phyloP scores from a whole-genome alignment of 75 land plant species.

The Pinus taeda region DNA sequence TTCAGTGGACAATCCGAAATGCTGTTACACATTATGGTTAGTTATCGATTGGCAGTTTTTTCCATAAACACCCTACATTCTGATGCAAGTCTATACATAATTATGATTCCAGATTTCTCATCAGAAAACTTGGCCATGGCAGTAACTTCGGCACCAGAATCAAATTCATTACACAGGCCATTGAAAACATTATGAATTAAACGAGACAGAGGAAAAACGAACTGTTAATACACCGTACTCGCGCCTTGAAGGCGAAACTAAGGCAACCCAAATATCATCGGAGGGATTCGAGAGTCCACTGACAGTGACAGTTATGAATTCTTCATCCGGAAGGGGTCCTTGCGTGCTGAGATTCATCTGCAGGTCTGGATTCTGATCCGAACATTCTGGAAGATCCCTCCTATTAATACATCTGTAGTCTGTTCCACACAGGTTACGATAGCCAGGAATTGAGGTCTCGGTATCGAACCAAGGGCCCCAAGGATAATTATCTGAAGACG shows the following conservation, averaged over 20 bases:
- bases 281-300: constrained; percentile 51
- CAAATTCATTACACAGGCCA: too few species aligned
- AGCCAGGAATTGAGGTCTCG: background rate
- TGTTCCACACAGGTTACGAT: background rate
- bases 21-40: constrained; percentile 21
- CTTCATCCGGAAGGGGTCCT: constrained; percentile 45
- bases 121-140: too few species aligned
- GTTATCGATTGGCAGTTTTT: too few species aligned
- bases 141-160: too few species aligned
- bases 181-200: too few species aligned
- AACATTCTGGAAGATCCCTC: constrained; percentile 29
- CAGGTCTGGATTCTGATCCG: constrained; percentile 32
- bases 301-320: constrained; percentile 46
- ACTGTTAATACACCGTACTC: constrained; percentile 25
- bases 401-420: constrained; percentile 36
- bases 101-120: too few species aligned
- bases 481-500: background rate
- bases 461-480: background rate
- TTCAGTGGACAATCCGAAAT: constrained; percentile 33
- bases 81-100: too few species aligned
- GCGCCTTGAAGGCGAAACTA: constrained; percentile 57
- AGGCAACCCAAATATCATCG: constrained; percentile 52
- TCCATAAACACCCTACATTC: too few species aligned
- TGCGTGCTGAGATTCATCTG: constrained; percentile 19
- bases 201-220: too few species aligned